Conservation (phyloP, 139 green algal genomes). For the Nannochloris sp. region DNA sequence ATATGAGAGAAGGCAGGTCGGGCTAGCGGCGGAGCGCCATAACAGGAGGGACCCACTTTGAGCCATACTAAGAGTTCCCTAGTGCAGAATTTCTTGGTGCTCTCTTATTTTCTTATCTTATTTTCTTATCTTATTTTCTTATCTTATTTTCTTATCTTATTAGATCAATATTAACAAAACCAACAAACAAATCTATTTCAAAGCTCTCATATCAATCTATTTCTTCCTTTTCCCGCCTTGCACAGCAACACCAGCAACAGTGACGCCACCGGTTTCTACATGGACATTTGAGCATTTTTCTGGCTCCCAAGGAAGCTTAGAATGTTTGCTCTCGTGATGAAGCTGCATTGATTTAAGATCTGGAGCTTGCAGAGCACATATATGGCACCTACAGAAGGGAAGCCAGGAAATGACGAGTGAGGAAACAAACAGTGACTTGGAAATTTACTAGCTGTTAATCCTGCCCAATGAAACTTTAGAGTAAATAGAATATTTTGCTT, state of each 20-base stretch:
- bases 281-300: constrained; percentile 2
- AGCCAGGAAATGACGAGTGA: neutral
- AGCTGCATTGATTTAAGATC: constrained; percentile 4
- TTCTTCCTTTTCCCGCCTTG: neutral
- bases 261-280: neutral
- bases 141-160: too few relatives aligned
- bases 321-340: constrained; percentile 7
- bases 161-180: too few relatives aligned
- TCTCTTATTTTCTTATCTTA: too few relatives aligned
- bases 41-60: too few relatives aligned
- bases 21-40: too few relatives aligned
- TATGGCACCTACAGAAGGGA: neutral
- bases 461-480: too few relatives aligned
- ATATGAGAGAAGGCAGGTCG: too few relatives aligned
- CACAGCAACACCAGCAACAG: neutral
- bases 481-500: neutral
- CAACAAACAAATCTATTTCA: too few relatives aligned
- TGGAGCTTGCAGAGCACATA: neutral
- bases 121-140: too few relatives aligned
- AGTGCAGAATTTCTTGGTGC: too few relatives aligned
- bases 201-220: too few relatives aligned
- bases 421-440: neutral
- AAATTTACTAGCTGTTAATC: neutral
- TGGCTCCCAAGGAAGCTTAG: constrained; percentile 6
- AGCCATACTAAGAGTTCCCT: too few relatives aligned